Evolutionary conservation across 202 grass and related monocot genomes (phyloP), one percentile per base, ranked within the genome.

Genomic region (Setaria viridis): DNA sequence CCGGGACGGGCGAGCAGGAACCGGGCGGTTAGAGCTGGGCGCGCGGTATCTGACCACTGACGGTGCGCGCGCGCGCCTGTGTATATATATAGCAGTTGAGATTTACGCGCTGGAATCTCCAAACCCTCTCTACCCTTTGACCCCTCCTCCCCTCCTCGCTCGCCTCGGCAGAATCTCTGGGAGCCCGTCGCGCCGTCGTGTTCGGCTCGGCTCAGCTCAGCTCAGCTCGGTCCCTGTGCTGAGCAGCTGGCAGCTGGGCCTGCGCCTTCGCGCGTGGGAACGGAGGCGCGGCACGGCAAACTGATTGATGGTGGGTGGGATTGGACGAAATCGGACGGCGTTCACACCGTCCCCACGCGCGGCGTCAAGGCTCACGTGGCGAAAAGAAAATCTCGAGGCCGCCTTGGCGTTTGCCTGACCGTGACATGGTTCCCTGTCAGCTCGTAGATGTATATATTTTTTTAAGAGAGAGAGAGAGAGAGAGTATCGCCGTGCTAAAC

Each of bases 51-150:
- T 1, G n/a, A 25, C 25, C 25, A 25, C 25, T 25, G 25, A 60
- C 74, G 29, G 29, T 3, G 29, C 25, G 63, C 7, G 33, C 14
- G 35, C 17, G 37, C 11, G 9, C 74, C 25, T 25, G 25, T 25
- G 25, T 25, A 25, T 25, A 70, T 85, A 54, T 62, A 59, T 32
- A 56, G 20, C 55, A 29, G 77, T 80, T 85, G 82, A 51, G 82
- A 85, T 80, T 76, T 50, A 69, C 48, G 48, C 70, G 82, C 11
- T 33, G 66, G 73, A 65, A 85, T 81, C 78, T 81, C 78, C 46
- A 3, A 62, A 2, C 11, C 14, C 9, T n/a, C 60, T 63, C 53
- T 70, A 58, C 60, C 10, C 25, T 11, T 62, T 62, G 58, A 62
- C 21, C 21, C 53, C 39, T 41, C 14, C 10, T 2, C 19, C 33